Conservation (phyloP, 352 stramenopile species). For the Phytophthora hybrid region DNA sequence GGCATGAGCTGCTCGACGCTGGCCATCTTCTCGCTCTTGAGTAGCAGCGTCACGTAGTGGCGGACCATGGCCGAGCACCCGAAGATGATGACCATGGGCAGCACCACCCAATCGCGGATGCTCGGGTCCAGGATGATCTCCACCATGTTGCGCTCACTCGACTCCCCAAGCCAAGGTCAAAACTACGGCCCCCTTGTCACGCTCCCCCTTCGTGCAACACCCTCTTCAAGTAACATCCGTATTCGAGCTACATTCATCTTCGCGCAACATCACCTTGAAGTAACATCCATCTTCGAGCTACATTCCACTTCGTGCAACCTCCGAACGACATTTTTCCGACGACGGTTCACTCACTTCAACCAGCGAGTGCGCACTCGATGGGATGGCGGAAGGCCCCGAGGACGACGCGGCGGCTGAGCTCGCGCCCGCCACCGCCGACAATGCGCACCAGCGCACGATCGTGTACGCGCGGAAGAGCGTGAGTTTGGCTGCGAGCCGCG, state of each 20-base stretch:
- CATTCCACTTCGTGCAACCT: neutral
- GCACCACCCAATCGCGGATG: constrained; percentile 97
- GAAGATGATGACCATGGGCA: constrained; percentile 98
- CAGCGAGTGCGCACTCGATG: neutral
- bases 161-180: neutral
- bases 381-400: constrained; percentile 21
- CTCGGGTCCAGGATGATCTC: constrained; percentile 94
- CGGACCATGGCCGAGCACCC: constrained; percentile 86
- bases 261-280: no score
- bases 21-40: constrained; percentile 87
- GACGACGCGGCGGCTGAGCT: constrained; percentile 9
- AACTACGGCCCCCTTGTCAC: neutral
- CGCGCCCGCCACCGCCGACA: neutral
- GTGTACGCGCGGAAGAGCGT: constrained; percentile 40
- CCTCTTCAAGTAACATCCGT: no score
- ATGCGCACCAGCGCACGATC: constrained; percentile 38
- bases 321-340: no score
- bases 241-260: neutral
- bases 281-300: no score
- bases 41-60: constrained; percentile 86
- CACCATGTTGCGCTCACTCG: constrained; percentile 56
- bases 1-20: constrained; percentile 77
- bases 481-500: constrained; percentile 20
- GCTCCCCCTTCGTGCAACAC: no score
- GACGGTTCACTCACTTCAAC: no score